phyloP scores from a whole-genome alignment of 1,139 yeast species.

The Suhomyces ambrosiae region DNA sequence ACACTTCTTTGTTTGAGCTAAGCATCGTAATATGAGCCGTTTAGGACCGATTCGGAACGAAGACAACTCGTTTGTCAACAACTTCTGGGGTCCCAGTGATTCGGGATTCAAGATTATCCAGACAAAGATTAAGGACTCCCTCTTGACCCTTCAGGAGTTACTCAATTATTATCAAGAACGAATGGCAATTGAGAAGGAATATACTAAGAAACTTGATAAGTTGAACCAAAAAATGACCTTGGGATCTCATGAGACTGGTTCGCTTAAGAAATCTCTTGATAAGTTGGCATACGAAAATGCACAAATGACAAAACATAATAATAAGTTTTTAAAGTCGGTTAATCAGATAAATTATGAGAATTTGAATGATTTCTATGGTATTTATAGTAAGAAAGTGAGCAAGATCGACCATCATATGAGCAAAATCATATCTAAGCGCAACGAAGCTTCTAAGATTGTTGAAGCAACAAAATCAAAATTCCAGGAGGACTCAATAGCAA shows the following conservation, averaged over 20 bases:
- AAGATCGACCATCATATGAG: constrained; percentile 42
- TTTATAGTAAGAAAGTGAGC: constrained; percentile 34
- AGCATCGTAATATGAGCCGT: constrained; percentile 13
- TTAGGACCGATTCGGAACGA: constrained; percentile 10
- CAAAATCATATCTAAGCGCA: constrained; percentile 32
- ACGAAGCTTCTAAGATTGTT: constrained; percentile 34
- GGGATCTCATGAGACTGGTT: constrained; percentile 63
- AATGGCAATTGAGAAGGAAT: constrained; percentile 71
- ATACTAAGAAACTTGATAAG: constrained; percentile 53
- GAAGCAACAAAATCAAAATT: constrained; percentile 54
- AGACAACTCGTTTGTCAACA: constrained; percentile 41
- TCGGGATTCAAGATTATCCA: constrained; percentile 50
- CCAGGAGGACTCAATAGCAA: constrained; percentile 58
- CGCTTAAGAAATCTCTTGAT: constrained; percentile 62
- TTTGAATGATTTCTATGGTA: constrained; percentile 31
- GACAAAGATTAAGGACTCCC: constrained; percentile 48
- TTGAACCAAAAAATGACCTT: constrained; percentile 50
- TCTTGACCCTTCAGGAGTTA: constrained; percentile 46
- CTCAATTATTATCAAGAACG: constrained; percentile 51
- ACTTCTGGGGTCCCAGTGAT: constrained; percentile 55
- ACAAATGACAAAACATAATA: constrained; percentile 35
- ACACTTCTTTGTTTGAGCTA: no score
- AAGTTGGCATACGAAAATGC: constrained; percentile 55
- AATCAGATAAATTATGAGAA: constrained; percentile 38
- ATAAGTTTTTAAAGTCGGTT: constrained; percentile 37